A percentile compares a stretch with the other conserved stretches of the same genome.
Conservation (phyloP, 495 filamentous ascomycete genomes). For the Hypoxylon lienhwacheense region DNA sequence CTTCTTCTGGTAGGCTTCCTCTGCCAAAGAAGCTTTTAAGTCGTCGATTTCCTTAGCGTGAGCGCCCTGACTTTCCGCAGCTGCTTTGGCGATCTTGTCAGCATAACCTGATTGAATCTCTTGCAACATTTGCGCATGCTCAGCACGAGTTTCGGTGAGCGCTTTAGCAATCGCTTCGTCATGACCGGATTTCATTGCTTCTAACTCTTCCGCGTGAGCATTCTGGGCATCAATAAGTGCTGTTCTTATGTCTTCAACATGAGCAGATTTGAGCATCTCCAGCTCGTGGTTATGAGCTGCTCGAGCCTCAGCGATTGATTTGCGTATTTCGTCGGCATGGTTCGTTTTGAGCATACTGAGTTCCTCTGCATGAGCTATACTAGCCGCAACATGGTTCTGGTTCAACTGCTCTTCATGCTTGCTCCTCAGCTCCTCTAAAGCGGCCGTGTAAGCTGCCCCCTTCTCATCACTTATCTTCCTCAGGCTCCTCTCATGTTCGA, state of each 20-base stretch:
- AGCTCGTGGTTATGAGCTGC: slow-evolving; percentile 43
- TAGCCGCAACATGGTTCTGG: slow-evolving; percentile 41
- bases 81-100: slow-evolving; percentile 29
- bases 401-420: slow-evolving; percentile 49
- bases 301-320: slow-evolving; percentile 41
- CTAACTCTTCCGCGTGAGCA: slow-evolving; percentile 39
- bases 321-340: slow-evolving; percentile 45
- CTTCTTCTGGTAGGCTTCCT: slow-evolving; percentile 27
- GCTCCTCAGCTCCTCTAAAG: slow-evolving; percentile 49
- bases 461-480: slow-evolving; percentile 48
- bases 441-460: slow-evolving; percentile 46
- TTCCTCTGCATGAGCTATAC: slow-evolving; percentile 43
- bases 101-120: slow-evolving; percentile 42
- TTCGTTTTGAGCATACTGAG: slow-evolving; percentile 45
- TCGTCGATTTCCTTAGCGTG: slow-evolving; percentile 28
- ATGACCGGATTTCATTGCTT: slow-evolving; percentile 49
- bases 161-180: slow-evolving; percentile 43
- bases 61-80: slow-evolving; percentile 21
- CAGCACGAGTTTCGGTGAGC: slow-evolving; percentile 39
- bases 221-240: slow-evolving; percentile 34
- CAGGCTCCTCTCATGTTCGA: slow-evolving; percentile 52
- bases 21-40: slow-evolving; percentile 19
- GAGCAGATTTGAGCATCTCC: slow-evolving; percentile 43
- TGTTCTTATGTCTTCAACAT: slow-evolving; percentile 42
- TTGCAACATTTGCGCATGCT: slow-evolving; percentile 44